Evolutionary conservation across 257 asterid species (phyloP), one percentile per base, ranked within the genome.

Genomic region (Misopates orontium): DNA sequence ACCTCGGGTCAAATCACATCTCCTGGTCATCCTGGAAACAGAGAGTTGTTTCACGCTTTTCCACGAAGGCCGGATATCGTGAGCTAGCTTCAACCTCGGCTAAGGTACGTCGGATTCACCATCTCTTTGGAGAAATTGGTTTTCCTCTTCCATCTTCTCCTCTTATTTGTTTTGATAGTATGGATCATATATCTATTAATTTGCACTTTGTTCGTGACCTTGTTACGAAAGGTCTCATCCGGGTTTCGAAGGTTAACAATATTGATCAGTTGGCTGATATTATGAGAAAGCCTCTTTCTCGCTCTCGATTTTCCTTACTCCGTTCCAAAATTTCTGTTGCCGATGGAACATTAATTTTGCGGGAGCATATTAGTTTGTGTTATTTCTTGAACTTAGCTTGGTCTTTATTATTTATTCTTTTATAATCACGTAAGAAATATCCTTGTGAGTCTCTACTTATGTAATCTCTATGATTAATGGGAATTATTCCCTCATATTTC

Each of bases 241-340:
- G 5, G 9, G 55, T 49, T 49, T 49, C 55, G 4, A 4, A 49
- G 6, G 55, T 49, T 12, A 14, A 17, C 21, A 28, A 28, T 49
- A 4, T n/a, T 49, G 55, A 49, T n/a, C 55, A 49, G 1, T n/a
- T 15, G 16, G 55, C 21, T 1, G 55, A 49, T 49, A 8, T 49
- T n/a, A 1, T 49, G 21, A 49, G 8, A 13, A 49, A 49, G 20
- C 10, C 55, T 49, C 21, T 49, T 1, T 4, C 55, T n/a, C 20
- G 7, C 5, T 16, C 55, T 2, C 1, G 55, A 1, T 49, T 49
- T n/a, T 5, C 6, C 1, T 7, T 17, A 8, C 2, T 49, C 1
- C 21, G 55, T 49, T 49, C 55, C 55, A 49, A 49, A 49, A 9
- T 49, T 8, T 49, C 55, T n/a, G 55, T 49, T 49, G 55, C 55